phyloP scores from a whole-genome alignment of 2,329 filamentous ascomycete genomes.

The Thermoascus crustaceus region DNA sequence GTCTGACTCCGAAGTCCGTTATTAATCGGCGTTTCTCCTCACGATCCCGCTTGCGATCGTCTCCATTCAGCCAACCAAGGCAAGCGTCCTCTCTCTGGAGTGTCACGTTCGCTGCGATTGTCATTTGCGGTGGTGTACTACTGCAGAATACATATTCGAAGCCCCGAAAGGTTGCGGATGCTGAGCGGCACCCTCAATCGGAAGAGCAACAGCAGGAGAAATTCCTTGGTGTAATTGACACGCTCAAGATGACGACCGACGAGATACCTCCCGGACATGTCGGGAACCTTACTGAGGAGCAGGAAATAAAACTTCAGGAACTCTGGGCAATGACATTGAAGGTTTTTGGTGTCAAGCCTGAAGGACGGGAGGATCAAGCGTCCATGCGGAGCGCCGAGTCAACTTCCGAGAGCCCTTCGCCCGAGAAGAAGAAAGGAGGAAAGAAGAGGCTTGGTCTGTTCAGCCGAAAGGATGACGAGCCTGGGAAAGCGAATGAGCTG shows the following conservation, averaged over 20 bases:
- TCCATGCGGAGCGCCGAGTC: slow-evolving; percentile 5
- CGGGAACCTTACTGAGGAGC: slow-evolving; percentile 79
- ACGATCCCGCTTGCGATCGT: slow-evolving; percentile 9
- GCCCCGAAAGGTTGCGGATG: slow-evolving; percentile 6
- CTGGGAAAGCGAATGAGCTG: slow-evolving; percentile 24
- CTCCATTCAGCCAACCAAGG: slow-evolving; percentile 18
- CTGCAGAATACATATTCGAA: slow-evolving; percentile 24
- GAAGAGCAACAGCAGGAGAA: slow-evolving; percentile 12
- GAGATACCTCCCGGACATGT: slow-evolving; percentile 53
- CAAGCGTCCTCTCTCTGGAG: slow-evolving; percentile 32
- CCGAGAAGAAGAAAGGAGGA: slow-evolving; percentile 57
- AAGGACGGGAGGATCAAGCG: slow-evolving; percentile 17
- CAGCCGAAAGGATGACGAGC: slow-evolving; percentile 53
- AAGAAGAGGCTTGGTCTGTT: slow-evolving; percentile 69
- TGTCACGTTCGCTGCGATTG: slow-evolving; percentile 24
- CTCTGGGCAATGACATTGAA: slow-evolving; percentile 73
- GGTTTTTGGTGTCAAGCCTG: slow-evolving; percentile 56
- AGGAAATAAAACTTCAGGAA: slow-evolving; percentile 80
- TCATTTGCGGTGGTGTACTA: slow-evolving; percentile 29
- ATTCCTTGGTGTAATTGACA: slow-evolving; percentile 28
- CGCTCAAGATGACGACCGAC: slow-evolving; percentile 27
- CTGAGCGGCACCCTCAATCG: slow-evolving; percentile 9
- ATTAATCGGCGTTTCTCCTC: slow-evolving; percentile 21
- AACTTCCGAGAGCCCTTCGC: slow-evolving; percentile 16
- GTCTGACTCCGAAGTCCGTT: slow-evolving; percentile 16